phyloP scores from a whole-genome alignment of 2,329 filamentous ascomycete genomes.

The Alternaria viburni region DNA sequence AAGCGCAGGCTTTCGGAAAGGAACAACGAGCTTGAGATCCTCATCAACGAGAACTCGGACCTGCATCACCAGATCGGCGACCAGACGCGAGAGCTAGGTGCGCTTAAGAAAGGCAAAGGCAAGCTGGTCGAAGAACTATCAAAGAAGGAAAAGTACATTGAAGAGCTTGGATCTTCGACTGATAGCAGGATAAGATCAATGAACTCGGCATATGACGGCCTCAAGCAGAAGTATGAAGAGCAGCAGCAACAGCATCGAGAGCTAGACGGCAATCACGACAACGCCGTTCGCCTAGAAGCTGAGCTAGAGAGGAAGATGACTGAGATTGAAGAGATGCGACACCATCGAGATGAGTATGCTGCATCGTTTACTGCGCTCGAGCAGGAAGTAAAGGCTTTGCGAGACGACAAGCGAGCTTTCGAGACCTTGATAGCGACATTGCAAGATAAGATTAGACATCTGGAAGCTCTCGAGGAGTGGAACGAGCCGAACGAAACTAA shows the following conservation, averaged over 20 bases:
- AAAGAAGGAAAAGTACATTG: constrained; percentile 35
- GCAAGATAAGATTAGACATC: constrained; percentile 36
- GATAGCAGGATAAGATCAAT: constrained; percentile 31
- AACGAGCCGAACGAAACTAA: neutral
- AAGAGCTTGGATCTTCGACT: constrained; percentile 30
- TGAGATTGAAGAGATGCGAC: constrained; percentile 35
- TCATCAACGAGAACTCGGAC: constrained; percentile 36
- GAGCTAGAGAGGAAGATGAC: constrained; percentile 35
- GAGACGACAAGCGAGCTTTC: constrained; percentile 41
- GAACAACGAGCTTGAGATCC: constrained; percentile 36
- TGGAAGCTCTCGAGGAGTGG: constrained; percentile 36
- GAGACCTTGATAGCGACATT: constrained; percentile 38
- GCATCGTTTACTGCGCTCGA: constrained; percentile 35
- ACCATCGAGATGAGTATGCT: constrained; percentile 31
- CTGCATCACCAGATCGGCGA: constrained; percentile 35
- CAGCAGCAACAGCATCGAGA: constrained; percentile 20
- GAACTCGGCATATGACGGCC: constrained; percentile 27
- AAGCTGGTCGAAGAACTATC: constrained; percentile 32
- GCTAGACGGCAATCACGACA: constrained; percentile 12
- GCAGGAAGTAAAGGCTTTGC: constrained; percentile 34
- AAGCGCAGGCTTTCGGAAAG: constrained; percentile 36
- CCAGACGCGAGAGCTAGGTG: constrained; percentile 32
- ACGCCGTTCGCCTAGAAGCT: constrained; percentile 13
- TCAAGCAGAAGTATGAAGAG: constrained; percentile 25
- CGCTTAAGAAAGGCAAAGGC: constrained; percentile 28